phyloP scores from a whole-genome alignment of 2,329 filamentous ascomycete genomes.

The Dichotomopilus funicola region DNA sequence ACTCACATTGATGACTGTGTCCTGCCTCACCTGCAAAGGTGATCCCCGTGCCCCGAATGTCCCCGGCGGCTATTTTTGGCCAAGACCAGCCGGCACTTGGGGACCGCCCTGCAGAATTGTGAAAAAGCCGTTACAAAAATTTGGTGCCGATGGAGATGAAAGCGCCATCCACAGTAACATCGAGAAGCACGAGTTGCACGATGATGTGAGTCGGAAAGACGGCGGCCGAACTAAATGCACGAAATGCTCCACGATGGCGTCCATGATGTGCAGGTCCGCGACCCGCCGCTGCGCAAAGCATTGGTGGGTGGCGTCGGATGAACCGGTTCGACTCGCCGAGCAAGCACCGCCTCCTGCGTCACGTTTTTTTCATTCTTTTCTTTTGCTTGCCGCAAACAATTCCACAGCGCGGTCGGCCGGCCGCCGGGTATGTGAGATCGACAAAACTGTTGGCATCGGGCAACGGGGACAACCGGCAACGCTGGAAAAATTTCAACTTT shows the following conservation, averaged over 20 bases:
- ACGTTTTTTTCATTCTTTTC: no score
- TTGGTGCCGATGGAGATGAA: not conserved
- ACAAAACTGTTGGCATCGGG: not conserved
- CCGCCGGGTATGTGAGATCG: not conserved
- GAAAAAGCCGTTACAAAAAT: not conserved
- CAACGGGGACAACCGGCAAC: not conserved
- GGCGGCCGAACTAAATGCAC: not conserved
- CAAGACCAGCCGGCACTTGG: not conserved
- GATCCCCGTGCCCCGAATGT: not conserved
- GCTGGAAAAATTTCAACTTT: not conserved
- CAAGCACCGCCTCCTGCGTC: no score
- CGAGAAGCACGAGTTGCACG: no score
- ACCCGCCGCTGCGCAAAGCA: not conserved
- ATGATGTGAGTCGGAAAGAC: no score
- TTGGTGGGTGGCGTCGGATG: not conserved
- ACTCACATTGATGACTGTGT: not conserved
- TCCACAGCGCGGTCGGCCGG: not conserved
- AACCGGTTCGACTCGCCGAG: not conserved
- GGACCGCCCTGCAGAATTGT: not conserved
- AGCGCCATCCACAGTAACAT: no score
- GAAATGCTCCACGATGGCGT: not conserved
- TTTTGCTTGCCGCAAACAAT: no score
- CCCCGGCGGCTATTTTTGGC: conserved; percentile 5
- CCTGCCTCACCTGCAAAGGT: not conserved
- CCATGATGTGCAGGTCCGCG: not conserved